phyloP scores from a whole-genome alignment of 1,284 basidiomycete species.

The Sanguinoderma infundibulare region DNA sequence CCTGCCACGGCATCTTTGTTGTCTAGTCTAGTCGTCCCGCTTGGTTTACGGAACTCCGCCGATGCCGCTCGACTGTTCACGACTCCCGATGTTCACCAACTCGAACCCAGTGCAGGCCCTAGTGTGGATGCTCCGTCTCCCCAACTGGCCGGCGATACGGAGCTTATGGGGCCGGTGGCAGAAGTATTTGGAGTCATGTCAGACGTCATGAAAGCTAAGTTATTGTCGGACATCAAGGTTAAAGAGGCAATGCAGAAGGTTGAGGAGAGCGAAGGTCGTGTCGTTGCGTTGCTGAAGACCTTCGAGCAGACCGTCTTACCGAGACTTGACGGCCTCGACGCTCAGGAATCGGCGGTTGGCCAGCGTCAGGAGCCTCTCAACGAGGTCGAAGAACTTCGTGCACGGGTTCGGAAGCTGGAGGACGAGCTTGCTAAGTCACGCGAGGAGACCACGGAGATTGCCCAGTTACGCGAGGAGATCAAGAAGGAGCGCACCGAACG shows the following conservation, averaged over 20 bases:
- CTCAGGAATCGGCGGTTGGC: background rate
- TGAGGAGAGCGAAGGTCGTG: background rate
- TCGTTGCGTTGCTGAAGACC: too few species aligned
- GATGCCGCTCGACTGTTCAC: background rate
- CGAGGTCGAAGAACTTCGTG: background rate
- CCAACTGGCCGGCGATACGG: background rate
- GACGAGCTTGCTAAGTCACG: background rate
- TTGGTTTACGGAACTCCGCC: background rate
- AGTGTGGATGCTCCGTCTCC: background rate
- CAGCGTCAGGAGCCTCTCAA: background rate
- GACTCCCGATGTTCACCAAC: background rate
- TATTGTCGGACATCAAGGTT: too few species aligned
- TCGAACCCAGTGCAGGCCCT: background rate
- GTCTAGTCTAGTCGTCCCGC: too few species aligned
- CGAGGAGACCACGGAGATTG: background rate
- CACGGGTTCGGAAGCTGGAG: background rate
- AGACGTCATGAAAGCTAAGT: too few species aligned
- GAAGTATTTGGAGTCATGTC: background rate
- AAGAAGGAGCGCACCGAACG: conserved; percentile 6
- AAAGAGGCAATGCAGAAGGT: background rate
- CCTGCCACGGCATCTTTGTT: too few species aligned
- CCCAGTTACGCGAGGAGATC: background rate
- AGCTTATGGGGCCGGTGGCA: background rate
- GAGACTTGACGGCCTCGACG: background rate
- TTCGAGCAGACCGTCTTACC: background rate